Percentiles rank a stretch among this genome's conserved stretches.
These are phyloP conservation scores for Bocquillonia castaneifolia DNA, from an alignment of 441 rosid genomes.

Conservation along the genomic window DNA sequence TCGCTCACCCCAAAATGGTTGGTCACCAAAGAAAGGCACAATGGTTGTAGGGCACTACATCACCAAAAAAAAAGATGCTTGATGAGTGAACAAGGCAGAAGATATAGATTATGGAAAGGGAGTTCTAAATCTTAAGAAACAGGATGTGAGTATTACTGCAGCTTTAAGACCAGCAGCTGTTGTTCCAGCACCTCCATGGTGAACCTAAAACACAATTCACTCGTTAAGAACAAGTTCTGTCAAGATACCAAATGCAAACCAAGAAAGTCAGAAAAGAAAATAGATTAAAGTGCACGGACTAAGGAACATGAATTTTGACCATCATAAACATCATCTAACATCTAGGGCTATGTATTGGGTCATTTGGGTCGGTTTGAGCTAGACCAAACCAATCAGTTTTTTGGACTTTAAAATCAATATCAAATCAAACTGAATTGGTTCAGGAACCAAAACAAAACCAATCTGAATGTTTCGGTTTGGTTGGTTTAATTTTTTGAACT, in stretches of 20 bases:
- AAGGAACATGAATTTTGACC: too few species aligned
- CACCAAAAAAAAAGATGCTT: constrained; percentile 4
- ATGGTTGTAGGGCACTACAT: constrained; percentile 87
- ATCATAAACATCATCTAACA: too few species aligned
- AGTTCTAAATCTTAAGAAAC: constrained; percentile 13
- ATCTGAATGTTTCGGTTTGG: too few species aligned
- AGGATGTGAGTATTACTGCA: constrained; percentile 43
- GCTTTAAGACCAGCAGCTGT: constrained; percentile 98
- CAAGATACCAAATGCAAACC: background rate
- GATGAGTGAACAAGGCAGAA: background rate
- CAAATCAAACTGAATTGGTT: too few species aligned
- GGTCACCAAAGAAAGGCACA: constrained; percentile 98
- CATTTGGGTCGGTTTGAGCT: too few species aligned
- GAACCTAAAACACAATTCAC: constrained; percentile 53
- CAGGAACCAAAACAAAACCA: too few species aligned
- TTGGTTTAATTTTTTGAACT: too few species aligned
- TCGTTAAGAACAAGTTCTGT: constrained; percentile 1
- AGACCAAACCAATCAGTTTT: too few species aligned
- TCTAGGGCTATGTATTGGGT: too few species aligned
- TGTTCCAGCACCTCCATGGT: constrained; percentile 99
- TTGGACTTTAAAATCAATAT: too few species aligned
- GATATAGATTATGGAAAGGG: constrained; percentile 13
- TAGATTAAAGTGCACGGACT: too few species aligned
- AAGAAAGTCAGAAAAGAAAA: background rate
- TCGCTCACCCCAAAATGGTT: constrained; percentile 95